phyloP scores from a whole-genome alignment of 176 grass and related monocot genomes.

The Phragmites australis region DNA sequence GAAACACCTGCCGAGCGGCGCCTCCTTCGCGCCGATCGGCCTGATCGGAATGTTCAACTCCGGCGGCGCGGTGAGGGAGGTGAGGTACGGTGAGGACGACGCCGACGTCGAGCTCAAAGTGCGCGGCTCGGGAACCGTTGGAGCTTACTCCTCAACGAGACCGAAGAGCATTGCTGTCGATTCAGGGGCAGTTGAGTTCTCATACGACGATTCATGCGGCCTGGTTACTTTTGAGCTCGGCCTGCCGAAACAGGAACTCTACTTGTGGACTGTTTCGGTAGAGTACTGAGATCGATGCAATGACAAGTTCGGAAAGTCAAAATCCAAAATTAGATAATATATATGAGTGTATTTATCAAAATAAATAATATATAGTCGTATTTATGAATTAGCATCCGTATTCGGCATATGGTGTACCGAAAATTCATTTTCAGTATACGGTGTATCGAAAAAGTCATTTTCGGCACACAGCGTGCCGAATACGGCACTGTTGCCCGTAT shows the following conservation, averaged over 20 bases:
- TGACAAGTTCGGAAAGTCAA: neutral
- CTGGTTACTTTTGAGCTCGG: slow-evolving; percentile 48
- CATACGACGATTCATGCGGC: slow-evolving; percentile 45
- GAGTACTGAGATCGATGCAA: slow-evolving; percentile 35
- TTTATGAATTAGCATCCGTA: too few relatives aligned
- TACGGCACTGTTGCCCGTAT: too few relatives aligned
- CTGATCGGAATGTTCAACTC: slow-evolving; percentile 74
- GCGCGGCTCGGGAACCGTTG: slow-evolving; percentile 44
- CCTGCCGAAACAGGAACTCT: slow-evolving; percentile 47
- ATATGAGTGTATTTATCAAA: too few relatives aligned
- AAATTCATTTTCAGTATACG: too few relatives aligned
- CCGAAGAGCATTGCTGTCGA: slow-evolving; percentile 46
- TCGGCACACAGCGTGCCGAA: too few relatives aligned
- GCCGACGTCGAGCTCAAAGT: slow-evolving; percentile 37
- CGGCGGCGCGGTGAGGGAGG: slow-evolving; percentile 57
- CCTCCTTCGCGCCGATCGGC: slow-evolving; percentile 67
- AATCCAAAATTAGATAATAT: too few relatives aligned
- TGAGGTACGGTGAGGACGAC: neutral
- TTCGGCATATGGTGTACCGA: too few relatives aligned
- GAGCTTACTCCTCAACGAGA: slow-evolving; percentile 57
- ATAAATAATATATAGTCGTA: too few relatives aligned
- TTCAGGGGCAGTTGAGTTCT: slow-evolving; percentile 37
- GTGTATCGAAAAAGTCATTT: too few relatives aligned
- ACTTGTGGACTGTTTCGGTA: slow-evolving; percentile 47
- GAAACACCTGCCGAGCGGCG: slow-evolving; percentile 44